A percentile compares a stretch with the other conserved stretches of the same genome.
These are phyloP conservation scores for Botrytis pseudocinerea DNA, from an alignment of 2,329 filamentous ascomycete species.

Conservation along the genomic window DNA sequence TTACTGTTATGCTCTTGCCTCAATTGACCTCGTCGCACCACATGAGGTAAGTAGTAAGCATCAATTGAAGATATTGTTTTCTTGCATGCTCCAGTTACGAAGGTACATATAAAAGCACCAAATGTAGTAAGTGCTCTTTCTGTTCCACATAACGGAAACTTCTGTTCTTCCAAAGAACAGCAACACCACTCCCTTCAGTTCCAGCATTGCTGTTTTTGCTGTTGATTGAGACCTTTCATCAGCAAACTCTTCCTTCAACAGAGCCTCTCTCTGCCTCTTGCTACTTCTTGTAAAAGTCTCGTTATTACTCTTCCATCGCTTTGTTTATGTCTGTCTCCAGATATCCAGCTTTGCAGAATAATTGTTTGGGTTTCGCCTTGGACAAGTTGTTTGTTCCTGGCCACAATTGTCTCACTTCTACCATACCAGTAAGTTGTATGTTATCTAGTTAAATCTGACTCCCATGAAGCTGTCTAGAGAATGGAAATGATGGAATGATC, in stretches of 20 bases:
- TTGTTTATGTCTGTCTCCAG: neutral
- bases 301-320: neutral
- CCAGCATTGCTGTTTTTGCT: neutral
- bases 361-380: neutral
- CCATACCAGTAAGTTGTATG: neutral
- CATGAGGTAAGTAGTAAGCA: neutral
- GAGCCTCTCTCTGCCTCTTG: conserved; percentile 6
- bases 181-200: neutral
- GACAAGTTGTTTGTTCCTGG: neutral
- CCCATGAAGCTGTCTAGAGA: neutral
- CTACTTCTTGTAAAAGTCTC: neutral
- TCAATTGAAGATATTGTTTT: neutral
- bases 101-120: neutral
- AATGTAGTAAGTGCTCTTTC: neutral
- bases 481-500: neutral
- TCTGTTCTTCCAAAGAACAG: neutral
- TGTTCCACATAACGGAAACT: neutral
- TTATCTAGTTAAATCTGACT: neutral
- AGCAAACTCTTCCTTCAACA: neutral
- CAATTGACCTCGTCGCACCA: too few relatives aligned
- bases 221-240: neutral
- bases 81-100: neutral
- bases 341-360: conserved; percentile 1
- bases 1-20: neutral
- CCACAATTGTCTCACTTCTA: neutral